Conservation (phyloP, 352 stramenopile genomes). For the Aphanomyces astaci region DNA sequence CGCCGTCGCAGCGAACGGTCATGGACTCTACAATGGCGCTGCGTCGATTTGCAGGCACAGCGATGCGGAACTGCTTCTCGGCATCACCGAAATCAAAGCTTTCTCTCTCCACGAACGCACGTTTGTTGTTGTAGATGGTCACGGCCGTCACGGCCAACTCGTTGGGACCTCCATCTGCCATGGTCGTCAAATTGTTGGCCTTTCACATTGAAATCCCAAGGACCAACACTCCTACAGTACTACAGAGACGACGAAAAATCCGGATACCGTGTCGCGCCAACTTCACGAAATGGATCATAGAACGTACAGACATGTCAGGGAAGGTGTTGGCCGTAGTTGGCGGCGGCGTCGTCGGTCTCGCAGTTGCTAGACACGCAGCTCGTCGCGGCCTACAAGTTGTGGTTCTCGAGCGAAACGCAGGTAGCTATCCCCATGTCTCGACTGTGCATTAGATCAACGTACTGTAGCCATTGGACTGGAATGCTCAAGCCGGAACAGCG, state of each 20-base stretch:
- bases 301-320: too few species aligned
- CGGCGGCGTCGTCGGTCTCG: conserved; percentile 68
- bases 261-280: neutral
- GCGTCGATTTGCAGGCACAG: neutral
- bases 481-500: conserved; percentile 88
- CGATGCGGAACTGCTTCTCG: neutral
- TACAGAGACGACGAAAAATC: too few species aligned
- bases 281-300: neutral
- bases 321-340: conserved; percentile 67
- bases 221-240: too few species aligned
- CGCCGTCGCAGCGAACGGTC: conserved; percentile 2
- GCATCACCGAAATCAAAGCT: neutral
- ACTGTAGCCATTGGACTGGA: conserved; percentile 77
- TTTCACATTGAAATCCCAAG: too few species aligned
- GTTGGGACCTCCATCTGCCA: neutral
- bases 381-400: conserved; percentile 60
- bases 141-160: neutral
- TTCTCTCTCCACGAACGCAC: neutral
- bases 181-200: neutral
- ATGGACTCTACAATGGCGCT: neutral
- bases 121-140: conserved; percentile 14
- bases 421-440: too few species aligned
- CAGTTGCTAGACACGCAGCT: conserved; percentile 48
- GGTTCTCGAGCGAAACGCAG: conserved; percentile 77
- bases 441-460: too few species aligned